Conservation (phyloP, 164 flowering plant species). For the Liquidambar formosana region DNA sequence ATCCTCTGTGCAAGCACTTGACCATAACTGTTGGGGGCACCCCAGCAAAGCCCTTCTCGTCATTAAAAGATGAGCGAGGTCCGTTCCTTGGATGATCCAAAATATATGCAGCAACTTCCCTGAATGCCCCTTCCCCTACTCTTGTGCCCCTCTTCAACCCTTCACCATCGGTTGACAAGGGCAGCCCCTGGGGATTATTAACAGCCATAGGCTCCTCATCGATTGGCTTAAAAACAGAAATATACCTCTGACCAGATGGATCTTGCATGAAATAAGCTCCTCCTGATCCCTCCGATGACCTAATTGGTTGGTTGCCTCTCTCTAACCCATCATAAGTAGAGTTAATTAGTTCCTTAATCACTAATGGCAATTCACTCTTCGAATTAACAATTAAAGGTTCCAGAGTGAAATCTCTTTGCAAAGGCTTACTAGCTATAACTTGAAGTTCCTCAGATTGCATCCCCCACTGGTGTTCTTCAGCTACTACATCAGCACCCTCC, state of each 20-base stretch:
- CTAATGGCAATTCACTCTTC: slow-evolving; percentile 19
- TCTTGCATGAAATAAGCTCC: slow-evolving; percentile 51
- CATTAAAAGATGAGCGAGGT: slow-evolving; percentile 10
- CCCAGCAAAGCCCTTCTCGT: slow-evolving; percentile 44
- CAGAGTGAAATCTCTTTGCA: slow-evolving; percentile 24
- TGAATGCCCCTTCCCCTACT: slow-evolving; percentile 45
- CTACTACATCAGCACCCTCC: slow-evolving; percentile 2
- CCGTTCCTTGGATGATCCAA: slow-evolving; percentile 38
- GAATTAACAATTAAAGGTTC: slow-evolving; percentile 33
- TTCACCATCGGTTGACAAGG: slow-evolving; percentile 36
- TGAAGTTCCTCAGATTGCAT: neutral
- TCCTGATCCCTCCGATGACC: slow-evolving; percentile 45
- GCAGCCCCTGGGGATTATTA: slow-evolving; percentile 39
- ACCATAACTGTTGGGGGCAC: slow-evolving; percentile 50
- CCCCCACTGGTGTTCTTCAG: neutral
- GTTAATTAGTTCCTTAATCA: slow-evolving; percentile 24
- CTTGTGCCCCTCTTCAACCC: slow-evolving; percentile 47
- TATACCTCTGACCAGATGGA: slow-evolving; percentile 29
- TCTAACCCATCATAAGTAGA: slow-evolving; percentile 34
- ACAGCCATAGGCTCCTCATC: slow-evolving; percentile 50
- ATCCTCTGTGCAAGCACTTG: slow-evolving; percentile 40
- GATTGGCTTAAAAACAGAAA: slow-evolving; percentile 47
- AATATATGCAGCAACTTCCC: slow-evolving; percentile 52
- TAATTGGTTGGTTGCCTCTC: slow-evolving; percentile 36
- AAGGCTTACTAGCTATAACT: slow-evolving; percentile 6